Base-by-base conservation (phyloP, 2,329 filamentous ascomycete genomes). In the Chaetomium olivaceum region DNA sequence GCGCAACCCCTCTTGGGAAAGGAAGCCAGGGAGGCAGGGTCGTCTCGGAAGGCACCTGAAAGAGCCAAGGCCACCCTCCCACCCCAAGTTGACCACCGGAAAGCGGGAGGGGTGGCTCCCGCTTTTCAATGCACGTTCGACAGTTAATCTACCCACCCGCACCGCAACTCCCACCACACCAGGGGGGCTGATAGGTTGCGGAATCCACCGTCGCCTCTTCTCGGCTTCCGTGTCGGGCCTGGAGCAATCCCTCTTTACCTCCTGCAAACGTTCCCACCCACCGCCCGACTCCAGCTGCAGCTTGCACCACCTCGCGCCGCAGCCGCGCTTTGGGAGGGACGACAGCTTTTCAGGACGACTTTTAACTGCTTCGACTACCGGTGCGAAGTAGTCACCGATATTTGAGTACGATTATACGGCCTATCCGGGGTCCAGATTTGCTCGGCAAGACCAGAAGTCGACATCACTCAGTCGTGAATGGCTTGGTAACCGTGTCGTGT, bases 61-160 rank as follows among this genome's bases (percentile, higher is more conserved):
- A 51, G 57, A 51, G 67, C 65, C 65, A 67, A 67, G 67, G 54
- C 52, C 46, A 29, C 61, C 62, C 50, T 43, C 58, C 58, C 58
- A 31, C 29, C 51, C 51, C 39, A 39, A 23, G 27, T 52, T 19
- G 52, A 58, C 65, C 64, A 68, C 51, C 59, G 65, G 64, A 68
- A 64, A 68, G 67, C 71, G 68, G 69, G 68, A 71, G 70, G 39
- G 68, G 67, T 66, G 69, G 68, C 63, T 71, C 70, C 71, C 71
- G 71, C 71, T 62, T 66, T 69, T 71, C 68, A 65, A 72, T 70
- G 71, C 69, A 71, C 33, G 61, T 58, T 66, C 65, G 43, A 65
- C 55, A 65, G 56, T 65, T 67, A 67, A 65, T 68, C 58, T 66
- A 68, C 50, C 48, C 55, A 29, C 46, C 52, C 46, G 33, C 33